Evolutionary conservation across 306 rosid species (phyloP), one percentile per base, ranked within the genome.

Genomic region (Vigna mungo): DNA sequence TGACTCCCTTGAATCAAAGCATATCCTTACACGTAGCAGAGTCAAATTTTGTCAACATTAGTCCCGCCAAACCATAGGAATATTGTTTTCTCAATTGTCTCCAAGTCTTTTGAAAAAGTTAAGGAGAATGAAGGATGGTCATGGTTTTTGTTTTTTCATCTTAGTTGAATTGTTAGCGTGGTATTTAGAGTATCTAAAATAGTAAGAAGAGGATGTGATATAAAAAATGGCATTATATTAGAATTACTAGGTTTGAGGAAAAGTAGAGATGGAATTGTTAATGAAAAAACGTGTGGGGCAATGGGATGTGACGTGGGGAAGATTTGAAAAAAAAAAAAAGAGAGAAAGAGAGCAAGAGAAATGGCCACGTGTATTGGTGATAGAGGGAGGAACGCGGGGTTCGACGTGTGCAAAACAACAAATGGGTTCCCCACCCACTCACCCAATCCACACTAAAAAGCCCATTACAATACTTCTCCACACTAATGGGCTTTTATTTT

Each of bases 331-430:
- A 72, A 27, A 9, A 68, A 13, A 18, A 66, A n/a, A 16, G 0
- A 16, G 41, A 64, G 21, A 55, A 12, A 55, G 30, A 48, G 44
- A 53, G 61, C 18, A 14, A 48, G 56, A 61, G 71, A 78, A 71
- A 41, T n/a, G 63, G 92, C 87, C 92, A 89, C 93, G 96, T 91
- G 93, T 85, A n/a, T 7, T 3, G 20, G 20, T 43, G 16, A 63
- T 39, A 5, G 88, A 81, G 94, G 91, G 52, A 2, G 11, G 8
- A 73, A 93, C 95, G 96, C 93, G 98, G 94, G 87, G 77, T 75
- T 85, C 23, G 79, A 90, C 93, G 92, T 89, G 98, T 78, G 41
- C 87, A 9, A 17, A 21, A 72, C 23, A 78, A 80, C 76, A 86
- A 66, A 52, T 68, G 77, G 43, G 30, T 48, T 21, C 23, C 25